Conservation (phyloP, 192 early-diverging fungal genomes). For the Coemansia sp. region DNA sequence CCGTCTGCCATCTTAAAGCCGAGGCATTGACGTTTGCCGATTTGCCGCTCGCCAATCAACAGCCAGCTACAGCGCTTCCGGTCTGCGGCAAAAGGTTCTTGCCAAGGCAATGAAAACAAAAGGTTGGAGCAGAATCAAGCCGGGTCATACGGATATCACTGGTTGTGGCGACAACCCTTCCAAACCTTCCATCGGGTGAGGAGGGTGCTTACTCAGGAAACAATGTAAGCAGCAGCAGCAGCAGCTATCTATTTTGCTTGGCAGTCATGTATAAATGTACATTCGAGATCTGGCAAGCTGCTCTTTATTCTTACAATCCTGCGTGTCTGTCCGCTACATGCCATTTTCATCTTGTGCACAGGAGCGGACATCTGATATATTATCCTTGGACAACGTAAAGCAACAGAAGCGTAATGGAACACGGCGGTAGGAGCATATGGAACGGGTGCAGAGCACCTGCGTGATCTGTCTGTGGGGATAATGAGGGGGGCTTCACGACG, state of each 20-base stretch:
- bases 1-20: too few relatives aligned
- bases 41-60: neutral
- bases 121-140: too few relatives aligned
- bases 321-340: neutral
- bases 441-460: neutral
- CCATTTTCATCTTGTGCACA: neutral
- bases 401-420: neutral
- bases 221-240: too few relatives aligned
- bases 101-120: neutral
- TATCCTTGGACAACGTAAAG: too few relatives aligned
- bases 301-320: neutral
- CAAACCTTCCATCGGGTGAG: neutral
- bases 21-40: neutral
- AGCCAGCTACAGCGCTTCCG: neutral
- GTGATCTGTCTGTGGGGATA: neutral
- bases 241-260: too few relatives aligned
- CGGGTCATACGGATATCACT: neutral
- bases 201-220: neutral
- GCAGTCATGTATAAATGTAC: too few relatives aligned
- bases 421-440: neutral
- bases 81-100: neutral
- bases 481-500: neutral
- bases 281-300: neutral
- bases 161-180: neutral
- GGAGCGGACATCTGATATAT: neutral